phyloP scores from a whole-genome alignment of 1,139 yeast species.

The Scheffersomyces segobiensis region DNA sequence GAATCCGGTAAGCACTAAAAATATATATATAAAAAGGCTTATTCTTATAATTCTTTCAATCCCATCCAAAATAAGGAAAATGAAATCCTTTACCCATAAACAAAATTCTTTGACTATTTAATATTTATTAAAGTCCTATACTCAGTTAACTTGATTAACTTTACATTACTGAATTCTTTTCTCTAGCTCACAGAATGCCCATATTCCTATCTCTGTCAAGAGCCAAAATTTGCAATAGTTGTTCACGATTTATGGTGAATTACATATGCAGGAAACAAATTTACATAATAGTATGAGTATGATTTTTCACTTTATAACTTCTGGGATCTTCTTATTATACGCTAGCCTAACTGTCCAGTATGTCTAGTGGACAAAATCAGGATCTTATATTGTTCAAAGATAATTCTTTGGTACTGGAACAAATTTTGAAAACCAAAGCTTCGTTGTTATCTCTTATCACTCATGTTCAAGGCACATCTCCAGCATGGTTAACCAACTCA shows the following conservation, averaged over 20 bases:
- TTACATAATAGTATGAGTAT: not conserved
- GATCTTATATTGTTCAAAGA: conserved; percentile 60
- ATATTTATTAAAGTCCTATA: too few species aligned
- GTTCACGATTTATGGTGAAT: not conserved
- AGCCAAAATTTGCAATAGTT: not conserved
- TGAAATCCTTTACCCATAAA: too few species aligned
- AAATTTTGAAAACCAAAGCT: conserved; percentile 15
- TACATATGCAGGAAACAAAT: not conserved
- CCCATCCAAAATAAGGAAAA: too few species aligned
- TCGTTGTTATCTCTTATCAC: conserved; percentile 48
- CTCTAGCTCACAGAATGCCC: not conserved
- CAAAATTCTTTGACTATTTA: too few species aligned
- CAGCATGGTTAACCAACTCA: conserved; percentile 63
- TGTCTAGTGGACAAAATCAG: conserved; percentile 46
- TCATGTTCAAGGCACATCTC: conserved; percentile 61
- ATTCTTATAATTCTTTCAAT: too few species aligned
- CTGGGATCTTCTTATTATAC: not conserved
- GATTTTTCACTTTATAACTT: not conserved
- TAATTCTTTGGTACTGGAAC: conserved; percentile 43
- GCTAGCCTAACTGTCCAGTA: not conserved
- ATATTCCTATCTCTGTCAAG: not conserved
- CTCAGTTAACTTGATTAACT: too few species aligned
- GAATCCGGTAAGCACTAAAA: too few species aligned
- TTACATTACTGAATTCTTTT: too few species aligned
- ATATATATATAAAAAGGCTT: too few species aligned